Conservation (phyloP, 306 rosid species). For the Echinosophora koreensis region DNA sequence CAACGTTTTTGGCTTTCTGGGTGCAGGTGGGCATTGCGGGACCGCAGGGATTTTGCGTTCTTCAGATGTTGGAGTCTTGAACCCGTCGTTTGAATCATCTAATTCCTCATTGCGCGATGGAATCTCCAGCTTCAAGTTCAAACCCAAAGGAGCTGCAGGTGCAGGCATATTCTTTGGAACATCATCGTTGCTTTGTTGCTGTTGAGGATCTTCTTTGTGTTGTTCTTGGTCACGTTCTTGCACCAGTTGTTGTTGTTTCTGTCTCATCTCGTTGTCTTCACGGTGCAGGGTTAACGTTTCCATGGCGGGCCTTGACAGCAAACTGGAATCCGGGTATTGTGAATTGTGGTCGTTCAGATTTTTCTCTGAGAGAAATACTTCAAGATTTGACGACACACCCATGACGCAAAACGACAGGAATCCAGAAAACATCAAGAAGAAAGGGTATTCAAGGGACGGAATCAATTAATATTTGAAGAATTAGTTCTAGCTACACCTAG, state of each 20-base stretch:
- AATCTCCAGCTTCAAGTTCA: constrained; percentile 55
- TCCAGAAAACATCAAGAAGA: not conserved
- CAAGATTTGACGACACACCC: constrained; percentile 53
- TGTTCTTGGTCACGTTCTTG: constrained; percentile 20
- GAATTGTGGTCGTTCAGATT: constrained; percentile 46
- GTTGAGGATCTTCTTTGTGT: not conserved
- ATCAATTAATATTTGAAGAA: not conserved
- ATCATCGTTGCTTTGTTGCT: not conserved
- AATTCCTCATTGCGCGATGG: constrained; percentile 37
- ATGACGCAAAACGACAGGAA: constrained; percentile 43
- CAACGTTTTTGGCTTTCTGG: constrained; percentile 66
- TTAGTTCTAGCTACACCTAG: too few species aligned
- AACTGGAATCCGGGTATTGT: constrained; percentile 36
- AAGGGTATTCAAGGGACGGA: not conserved
- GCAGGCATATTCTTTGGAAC: not conserved
- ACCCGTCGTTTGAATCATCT: constrained; percentile 52
- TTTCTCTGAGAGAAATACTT: constrained; percentile 54
- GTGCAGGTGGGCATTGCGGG: constrained; percentile 71
- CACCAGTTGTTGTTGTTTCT: not conserved
- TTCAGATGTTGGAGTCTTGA: constrained; percentile 73
- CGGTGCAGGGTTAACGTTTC: not conserved
- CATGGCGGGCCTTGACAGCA: constrained; percentile 44
- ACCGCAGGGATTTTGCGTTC: constrained; percentile 55
- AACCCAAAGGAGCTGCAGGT: not conserved
- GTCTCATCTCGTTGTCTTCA: not conserved